Evolutionary conservation across 306 rosid species (phyloP).

Genomic region (Vigna nakashimae): DNA sequence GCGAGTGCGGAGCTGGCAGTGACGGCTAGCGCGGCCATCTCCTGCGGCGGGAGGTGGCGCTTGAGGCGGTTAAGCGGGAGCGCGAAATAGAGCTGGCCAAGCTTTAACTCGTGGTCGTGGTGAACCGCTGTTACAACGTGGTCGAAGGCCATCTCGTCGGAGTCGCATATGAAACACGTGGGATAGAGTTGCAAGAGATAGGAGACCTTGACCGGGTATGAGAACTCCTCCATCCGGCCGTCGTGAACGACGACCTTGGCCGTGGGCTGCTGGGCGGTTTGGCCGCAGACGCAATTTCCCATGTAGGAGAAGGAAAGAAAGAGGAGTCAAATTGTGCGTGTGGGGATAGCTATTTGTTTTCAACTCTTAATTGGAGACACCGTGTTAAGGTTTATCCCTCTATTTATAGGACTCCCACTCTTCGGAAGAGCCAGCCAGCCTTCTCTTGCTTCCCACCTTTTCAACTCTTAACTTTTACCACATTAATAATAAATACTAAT

Average conservation of each 20-base stretch:
- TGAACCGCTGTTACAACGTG: constrained; percentile 61
- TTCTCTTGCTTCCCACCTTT: too few relatives aligned
- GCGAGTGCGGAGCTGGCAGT: constrained; percentile 68
- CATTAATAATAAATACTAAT: too few relatives aligned
- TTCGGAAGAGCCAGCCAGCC: background rate
- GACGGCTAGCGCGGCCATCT: constrained; percentile 92
- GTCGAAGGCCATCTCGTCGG: constrained; percentile 87
- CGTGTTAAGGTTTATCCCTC: background rate
- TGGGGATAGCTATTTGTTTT: background rate
- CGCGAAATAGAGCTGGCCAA: constrained; percentile 88
- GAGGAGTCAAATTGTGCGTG: background rate
- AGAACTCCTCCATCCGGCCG: constrained; percentile 64
- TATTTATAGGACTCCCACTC: background rate
- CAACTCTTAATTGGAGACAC: constrained; percentile 9
- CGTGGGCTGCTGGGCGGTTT: constrained; percentile 55
- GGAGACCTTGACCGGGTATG: constrained; percentile 72
- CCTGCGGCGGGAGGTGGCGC: constrained; percentile 59
- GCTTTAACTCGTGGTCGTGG: constrained; percentile 65
- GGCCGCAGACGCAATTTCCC: constrained; percentile 66
- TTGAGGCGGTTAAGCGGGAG: constrained; percentile 64
- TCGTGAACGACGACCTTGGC: constrained; percentile 77
- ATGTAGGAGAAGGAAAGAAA: constrained; percentile 15
- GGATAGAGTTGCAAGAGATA: constrained; percentile 67
- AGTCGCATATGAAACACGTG: constrained; percentile 72
- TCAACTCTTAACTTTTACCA: too few relatives aligned